Evolutionary conservation across 371 early-diverging fungal genomes (phyloP), one percentile per base, ranked within the genome.

Genomic region (Apophysomyces sp.): DNA sequence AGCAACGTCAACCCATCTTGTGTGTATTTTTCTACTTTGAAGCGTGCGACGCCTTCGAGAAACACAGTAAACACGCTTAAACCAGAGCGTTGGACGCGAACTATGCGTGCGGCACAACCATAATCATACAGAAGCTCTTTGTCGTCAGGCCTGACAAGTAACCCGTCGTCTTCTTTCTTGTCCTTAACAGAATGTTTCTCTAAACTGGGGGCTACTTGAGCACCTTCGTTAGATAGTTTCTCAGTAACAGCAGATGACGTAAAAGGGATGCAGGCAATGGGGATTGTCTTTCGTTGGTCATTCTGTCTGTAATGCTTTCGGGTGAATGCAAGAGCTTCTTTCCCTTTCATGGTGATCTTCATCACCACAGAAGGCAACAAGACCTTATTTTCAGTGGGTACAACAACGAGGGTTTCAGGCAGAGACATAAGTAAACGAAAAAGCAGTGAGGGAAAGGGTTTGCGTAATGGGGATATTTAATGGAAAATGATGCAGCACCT

Each of bases 331-430:
- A 57, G 61, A 9, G 79, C 77, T 55, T 81, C 76, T 61, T 65
- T 73, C 4, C 79, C 74, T 31, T 61, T 62, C 57, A 83, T 52
- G 41, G 63, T 65, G 13, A 83, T 55, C 29, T 71, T 70, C 13
- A 78, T 32, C 2, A 79, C 69, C 13, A 75, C 70, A n/a, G 77
- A 75, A 54, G 84, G 84, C 27, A 83, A 57, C 26, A 83, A 41
- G 0, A 83, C 81, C 49, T 71, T 76, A 41, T 81, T 74, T 13
- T 69, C 73, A 12, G 80, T 60, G 11, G 78, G 82, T 32, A 79
- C 54, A 26, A 77, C 72, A 34, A 77, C 63, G 8, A 81, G 55
- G 27, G 59, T 53, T 40, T 77, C 57, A 18, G 69, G 69, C 37
- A 63, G 30, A 9, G 56, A 8, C 44, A 55, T 55, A 32, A 36